Conservation (phyloP, 2,329 filamentous ascomycete species). For the Fusarium fracticaudum region DNA sequence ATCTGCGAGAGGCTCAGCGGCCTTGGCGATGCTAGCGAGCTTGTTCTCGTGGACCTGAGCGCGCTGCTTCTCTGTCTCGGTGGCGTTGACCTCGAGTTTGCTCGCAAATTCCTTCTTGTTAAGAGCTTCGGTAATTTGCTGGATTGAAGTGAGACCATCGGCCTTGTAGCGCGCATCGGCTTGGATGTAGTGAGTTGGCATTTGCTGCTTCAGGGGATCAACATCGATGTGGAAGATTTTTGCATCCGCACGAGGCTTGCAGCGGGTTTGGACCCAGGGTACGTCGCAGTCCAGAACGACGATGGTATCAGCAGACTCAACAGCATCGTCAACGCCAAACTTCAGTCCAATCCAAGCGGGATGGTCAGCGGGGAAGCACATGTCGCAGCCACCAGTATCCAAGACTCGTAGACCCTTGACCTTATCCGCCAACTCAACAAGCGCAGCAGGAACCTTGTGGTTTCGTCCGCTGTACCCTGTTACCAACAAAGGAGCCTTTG, state of each 20-base stretch:
- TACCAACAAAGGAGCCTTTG: constrained; percentile 73
- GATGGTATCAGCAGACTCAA: constrained; percentile 83
- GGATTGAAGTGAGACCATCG: constrained; percentile 70
- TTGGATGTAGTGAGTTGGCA: constrained; percentile 77
- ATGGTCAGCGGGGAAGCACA: constrained; percentile 81
- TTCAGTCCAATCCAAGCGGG: constrained; percentile 74
- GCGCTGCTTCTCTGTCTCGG: constrained; percentile 54
- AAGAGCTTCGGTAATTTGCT: constrained; percentile 74
- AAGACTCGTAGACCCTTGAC: constrained; percentile 76
- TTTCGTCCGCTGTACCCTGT: constrained; percentile 79
- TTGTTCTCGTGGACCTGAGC: constrained; percentile 66
- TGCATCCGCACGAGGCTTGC: constrained; percentile 62
- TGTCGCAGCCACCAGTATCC: constrained; percentile 81
- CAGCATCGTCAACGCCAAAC: constrained; percentile 77
- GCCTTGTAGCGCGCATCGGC: constrained; percentile 73
- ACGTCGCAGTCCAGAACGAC: constrained; percentile 90
- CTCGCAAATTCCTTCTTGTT: constrained; percentile 55
- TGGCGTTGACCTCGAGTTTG: constrained; percentile 46
- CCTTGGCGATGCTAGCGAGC: constrained; percentile 66
- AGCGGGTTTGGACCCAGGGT: constrained; percentile 88
- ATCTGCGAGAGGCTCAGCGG: constrained; percentile 66
- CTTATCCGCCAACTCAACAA: constrained; percentile 74
- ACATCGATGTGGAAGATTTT: constrained; percentile 72
- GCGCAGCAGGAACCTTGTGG: constrained; percentile 65
- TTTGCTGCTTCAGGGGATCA: constrained; percentile 75